Percentiles rank a stretch among this genome's conserved stretches.
Evolutionary conservation across 768 basidiomycete species (phyloP).

Genomic region (Tulasnella sp.): DNA sequence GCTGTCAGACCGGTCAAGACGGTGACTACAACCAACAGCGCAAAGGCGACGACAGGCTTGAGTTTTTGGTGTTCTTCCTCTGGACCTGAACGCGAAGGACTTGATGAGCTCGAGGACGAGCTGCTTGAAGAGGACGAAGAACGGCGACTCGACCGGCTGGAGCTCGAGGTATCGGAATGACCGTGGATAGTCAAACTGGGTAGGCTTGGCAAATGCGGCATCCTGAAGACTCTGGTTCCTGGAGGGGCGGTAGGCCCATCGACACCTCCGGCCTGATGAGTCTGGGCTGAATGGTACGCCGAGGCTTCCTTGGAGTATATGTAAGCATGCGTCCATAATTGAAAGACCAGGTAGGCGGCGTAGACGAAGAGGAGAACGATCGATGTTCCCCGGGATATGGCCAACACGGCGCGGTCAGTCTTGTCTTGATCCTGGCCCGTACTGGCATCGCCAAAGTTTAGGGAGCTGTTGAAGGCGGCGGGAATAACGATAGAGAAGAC

Average conservation of each 20-base stretch:
- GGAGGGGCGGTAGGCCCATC: slow-evolving; percentile 10
- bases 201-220: slow-evolving; percentile 15
- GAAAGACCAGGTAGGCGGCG: slow-evolving; percentile 44
- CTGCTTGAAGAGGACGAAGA: background rate
- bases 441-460: slow-evolving; percentile 8
- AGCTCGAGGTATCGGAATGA: background rate
- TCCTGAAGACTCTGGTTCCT: slow-evolving; percentile 12
- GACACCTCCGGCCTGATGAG: slow-evolving; percentile 1
- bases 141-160: background rate
- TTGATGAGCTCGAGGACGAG: background rate
- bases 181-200: slow-evolving; percentile 8
- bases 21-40: slow-evolving; percentile 52
- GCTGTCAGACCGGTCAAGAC: slow-evolving; percentile 39
- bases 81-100: slow-evolving; percentile 24
- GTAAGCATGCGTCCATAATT: slow-evolving; percentile 64
- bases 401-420: slow-evolving; percentile 6
- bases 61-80: slow-evolving; percentile 48
- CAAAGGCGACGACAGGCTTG: slow-evolving; percentile 44
- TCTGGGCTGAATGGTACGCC: slow-evolving; percentile 11
- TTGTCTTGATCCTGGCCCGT: background rate
- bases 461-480: slow-evolving; percentile 18
- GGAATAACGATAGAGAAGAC: slow-evolving; percentile 19
- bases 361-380: slow-evolving; percentile 18
- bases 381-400: slow-evolving; percentile 17
- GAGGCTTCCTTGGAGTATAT: slow-evolving; percentile 40